These are phyloP conservation scores for Pichia thaimueangensis DNA, from an alignment of 805 yeast genomes.

Conservation along the genomic window DNA sequence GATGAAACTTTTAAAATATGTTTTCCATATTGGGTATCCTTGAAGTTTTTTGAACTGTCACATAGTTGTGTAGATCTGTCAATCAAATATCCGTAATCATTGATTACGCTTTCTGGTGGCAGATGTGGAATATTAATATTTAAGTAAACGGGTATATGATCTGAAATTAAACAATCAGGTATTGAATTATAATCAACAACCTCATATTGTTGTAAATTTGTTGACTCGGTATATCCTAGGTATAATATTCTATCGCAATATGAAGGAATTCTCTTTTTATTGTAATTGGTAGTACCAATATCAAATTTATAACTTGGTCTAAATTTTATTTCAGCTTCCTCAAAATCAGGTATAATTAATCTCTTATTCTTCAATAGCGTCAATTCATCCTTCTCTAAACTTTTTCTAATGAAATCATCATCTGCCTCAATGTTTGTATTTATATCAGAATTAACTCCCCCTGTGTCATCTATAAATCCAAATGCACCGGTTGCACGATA, in stretches of 20 bases:
- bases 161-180: slow-evolving; percentile 48
- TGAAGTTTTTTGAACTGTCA: slow-evolving; percentile 22
- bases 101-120: slow-evolving; percentile 11
- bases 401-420: slow-evolving; percentile 6
- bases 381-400: slow-evolving; percentile 42
- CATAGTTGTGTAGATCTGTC: slow-evolving; percentile 16
- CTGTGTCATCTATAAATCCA: background rate
- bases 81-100: background rate
- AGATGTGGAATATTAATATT: slow-evolving; percentile 33
- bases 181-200: slow-evolving; percentile 45
- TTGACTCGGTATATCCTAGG: slow-evolving; percentile 34
- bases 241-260: slow-evolving; percentile 87
- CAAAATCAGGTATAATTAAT: slow-evolving; percentile 52
- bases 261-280: slow-evolving; percentile 61
- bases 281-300: slow-evolving; percentile 40
- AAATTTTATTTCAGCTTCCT: slow-evolving; percentile 60
- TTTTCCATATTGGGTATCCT: background rate
- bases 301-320: slow-evolving; percentile 76
- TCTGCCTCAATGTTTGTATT: background rate
- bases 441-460: background rate
- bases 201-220: slow-evolving; percentile 7
- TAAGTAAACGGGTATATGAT: slow-evolving; percentile 74
- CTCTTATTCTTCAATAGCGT: slow-evolving; percentile 34
- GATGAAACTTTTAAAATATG: slow-evolving; percentile 15
- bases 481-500: slow-evolving; percentile 47